Percentiles rank a stretch among this genome's conserved stretches.
Evolutionary conservation across 306 rosid species (phyloP).

Genomic region (Fragaria vesca): DNA sequence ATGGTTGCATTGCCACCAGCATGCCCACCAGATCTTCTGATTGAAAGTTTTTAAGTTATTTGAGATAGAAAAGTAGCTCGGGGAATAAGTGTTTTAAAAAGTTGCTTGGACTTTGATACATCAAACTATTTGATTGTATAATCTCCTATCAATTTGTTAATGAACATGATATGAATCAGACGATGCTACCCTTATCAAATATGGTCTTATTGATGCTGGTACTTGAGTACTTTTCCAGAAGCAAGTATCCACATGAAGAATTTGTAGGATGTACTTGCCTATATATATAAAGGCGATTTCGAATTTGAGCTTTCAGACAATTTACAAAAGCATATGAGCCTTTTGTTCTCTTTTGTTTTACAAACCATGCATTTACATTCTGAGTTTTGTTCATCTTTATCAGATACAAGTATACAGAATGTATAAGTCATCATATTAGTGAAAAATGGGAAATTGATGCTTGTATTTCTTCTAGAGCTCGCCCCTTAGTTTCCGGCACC

Average conservation of each 20-base stretch:
- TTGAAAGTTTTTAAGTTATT: conserved; percentile 21
- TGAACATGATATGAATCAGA: no score
- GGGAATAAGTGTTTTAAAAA: conserved; percentile 66
- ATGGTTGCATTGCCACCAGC: conserved; percentile 35
- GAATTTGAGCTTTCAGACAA: neutral
- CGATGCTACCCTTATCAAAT: no score
- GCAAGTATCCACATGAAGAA: neutral
- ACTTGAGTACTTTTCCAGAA: no score
- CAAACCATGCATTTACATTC: neutral
- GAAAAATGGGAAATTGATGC: neutral
- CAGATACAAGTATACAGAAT: neutral
- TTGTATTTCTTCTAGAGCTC: conserved; percentile 7
- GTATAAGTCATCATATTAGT: neutral
- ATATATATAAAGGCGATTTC: neutral
- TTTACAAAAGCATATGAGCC: neutral
- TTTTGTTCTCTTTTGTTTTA: neutral
- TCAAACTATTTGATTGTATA: conserved; percentile 60
- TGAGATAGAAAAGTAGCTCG: conserved; percentile 65
- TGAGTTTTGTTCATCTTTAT: neutral
- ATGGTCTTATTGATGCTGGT: neutral
- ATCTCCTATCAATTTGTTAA: conserved; percentile 44
- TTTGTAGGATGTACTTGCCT: neutral
- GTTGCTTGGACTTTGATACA: conserved; percentile 55
- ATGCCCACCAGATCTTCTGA: conserved; percentile 34
- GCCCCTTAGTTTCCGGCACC: neutral